A percentile compares a stretch with the other conserved stretches of the same genome.
Conservation (phyloP, 768 basidiomycete species). For the Lactarius hatsudake region DNA sequence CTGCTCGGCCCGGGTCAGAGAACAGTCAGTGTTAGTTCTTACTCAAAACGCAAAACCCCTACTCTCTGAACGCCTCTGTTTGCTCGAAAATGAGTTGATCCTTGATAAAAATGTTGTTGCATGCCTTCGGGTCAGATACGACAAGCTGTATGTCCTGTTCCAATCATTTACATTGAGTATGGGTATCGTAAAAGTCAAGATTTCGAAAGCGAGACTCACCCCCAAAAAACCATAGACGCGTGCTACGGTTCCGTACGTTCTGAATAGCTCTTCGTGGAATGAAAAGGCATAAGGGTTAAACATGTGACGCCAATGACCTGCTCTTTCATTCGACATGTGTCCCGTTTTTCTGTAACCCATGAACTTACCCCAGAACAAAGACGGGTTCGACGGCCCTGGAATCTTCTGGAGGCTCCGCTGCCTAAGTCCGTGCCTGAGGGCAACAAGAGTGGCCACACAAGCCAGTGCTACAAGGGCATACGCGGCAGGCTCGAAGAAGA, state of each 20-base stretch:
- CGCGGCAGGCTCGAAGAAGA: neutral
- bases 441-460: neutral
- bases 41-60: conserved; percentile 6
- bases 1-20: conserved; percentile 1
- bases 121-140: conserved; percentile 7
- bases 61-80: conserved; percentile 15
- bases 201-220: neutral
- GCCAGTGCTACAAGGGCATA: neutral
- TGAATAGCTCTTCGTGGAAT: neutral
- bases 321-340: neutral
- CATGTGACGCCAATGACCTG: neutral
- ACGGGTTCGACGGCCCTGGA: neutral
- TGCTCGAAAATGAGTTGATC: neutral
- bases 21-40: neutral
- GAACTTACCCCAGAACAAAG: neutral
- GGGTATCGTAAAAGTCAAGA: neutral
- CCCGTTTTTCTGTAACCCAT: too few species aligned
- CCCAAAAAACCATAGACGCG: neutral
- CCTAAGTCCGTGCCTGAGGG: neutral
- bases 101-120: neutral
- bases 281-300: neutral
- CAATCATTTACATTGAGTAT: neutral
- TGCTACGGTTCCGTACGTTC: neutral
- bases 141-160: conserved; percentile 15
- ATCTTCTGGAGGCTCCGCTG: neutral